phyloP scores from a whole-genome alignment of 352 stramenopile species.

The Phytophthora agathidicida region DNA sequence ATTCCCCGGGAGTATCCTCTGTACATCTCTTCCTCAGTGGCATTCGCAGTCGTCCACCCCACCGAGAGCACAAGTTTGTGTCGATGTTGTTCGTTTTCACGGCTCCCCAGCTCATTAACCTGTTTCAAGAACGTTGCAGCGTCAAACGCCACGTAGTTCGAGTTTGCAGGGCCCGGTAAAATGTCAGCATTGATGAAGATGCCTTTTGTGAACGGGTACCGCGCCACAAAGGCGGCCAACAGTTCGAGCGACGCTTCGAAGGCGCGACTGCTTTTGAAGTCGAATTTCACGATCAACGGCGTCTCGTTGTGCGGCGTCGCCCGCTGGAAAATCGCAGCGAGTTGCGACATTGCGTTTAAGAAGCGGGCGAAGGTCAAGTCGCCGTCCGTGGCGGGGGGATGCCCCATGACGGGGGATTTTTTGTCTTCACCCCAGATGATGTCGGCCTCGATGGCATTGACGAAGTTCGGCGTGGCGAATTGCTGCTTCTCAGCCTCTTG shows the following conservation, averaged over 20 bases:
- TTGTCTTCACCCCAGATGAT: slow-evolving; percentile 68
- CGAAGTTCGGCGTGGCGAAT: slow-evolving; percentile 29
- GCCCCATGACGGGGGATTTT: slow-evolving; percentile 65
- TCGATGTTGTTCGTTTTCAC: slow-evolving; percentile 34
- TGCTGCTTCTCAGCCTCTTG: slow-evolving; percentile 16
- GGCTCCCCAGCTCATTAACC: slow-evolving; percentile 37
- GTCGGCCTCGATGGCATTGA: slow-evolving; percentile 75
- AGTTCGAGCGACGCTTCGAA: slow-evolving; percentile 44
- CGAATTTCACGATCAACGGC: slow-evolving; percentile 71
- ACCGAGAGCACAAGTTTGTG: slow-evolving; percentile 78
- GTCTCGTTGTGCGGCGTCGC: slow-evolving; percentile 18
- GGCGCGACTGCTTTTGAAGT: slow-evolving; percentile 71
- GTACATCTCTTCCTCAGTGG: slow-evolving; percentile 53
- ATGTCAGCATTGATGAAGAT: slow-evolving; percentile 82
- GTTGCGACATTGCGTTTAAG: slow-evolving; percentile 48
- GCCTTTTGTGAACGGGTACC: slow-evolving; percentile 54
- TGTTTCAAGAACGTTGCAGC: slow-evolving; percentile 51
- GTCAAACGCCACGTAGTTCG: slow-evolving; percentile 45
- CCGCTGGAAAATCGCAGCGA: slow-evolving; percentile 27
- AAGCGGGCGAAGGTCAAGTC: slow-evolving; percentile 57
- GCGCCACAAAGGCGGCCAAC: slow-evolving; percentile 41
- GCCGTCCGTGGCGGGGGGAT: slow-evolving; percentile 60
- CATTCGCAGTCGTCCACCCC: slow-evolving; percentile 72
- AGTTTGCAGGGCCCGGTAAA: slow-evolving; percentile 56
- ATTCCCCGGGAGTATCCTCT: slow-evolving; percentile 60